Evolutionary conservation across 352 stramenopile species (phyloP).

Genomic region (Elongisporangium anandrum): DNA sequence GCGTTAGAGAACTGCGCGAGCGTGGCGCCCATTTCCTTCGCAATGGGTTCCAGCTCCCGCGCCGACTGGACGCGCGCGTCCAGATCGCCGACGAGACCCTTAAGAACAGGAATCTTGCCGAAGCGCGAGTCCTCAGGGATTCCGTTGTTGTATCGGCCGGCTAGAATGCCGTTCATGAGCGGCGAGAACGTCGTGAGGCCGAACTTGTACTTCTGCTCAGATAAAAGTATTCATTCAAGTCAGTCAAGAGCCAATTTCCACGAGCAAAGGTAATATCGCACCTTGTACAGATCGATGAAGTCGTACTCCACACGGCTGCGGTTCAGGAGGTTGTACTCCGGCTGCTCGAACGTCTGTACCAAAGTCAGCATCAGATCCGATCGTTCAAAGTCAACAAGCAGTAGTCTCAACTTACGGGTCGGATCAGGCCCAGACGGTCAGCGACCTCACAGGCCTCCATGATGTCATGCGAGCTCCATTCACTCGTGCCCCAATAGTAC

Average conservation of each 20-base stretch:
- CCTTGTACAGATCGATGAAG: constrained; percentile 54
- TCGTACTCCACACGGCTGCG: constrained; percentile 66
- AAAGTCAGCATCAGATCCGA: too few relatives aligned
- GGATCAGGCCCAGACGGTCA: constrained; percentile 26
- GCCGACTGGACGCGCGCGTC: constrained; percentile 45
- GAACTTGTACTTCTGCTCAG: constrained; percentile 55
- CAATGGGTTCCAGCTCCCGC: constrained; percentile 38
- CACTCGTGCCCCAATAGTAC: constrained; percentile 53
- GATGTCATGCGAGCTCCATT: constrained; percentile 53
- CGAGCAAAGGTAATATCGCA: too few relatives aligned
- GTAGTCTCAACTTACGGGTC: constrained; percentile 9
- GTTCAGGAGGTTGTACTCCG: constrained; percentile 65
- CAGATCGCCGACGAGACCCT: constrained; percentile 39
- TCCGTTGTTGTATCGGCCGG: constrained; percentile 79
- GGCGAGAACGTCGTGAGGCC: constrained; percentile 73
- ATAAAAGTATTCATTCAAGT: neutral
- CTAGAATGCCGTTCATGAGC: constrained; percentile 62
- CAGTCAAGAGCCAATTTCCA: too few relatives aligned
- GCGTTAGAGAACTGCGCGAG: constrained; percentile 54
- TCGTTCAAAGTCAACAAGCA: too few relatives aligned
- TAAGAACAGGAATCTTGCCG: constrained; percentile 47
- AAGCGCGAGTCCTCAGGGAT: constrained; percentile 66
- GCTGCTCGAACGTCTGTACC: constrained; percentile 36
- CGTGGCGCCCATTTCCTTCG: constrained; percentile 58
- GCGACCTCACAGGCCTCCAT: constrained; percentile 35